phyloP scores from a whole-genome alignment of 495 filamentous ascomycete genomes.

The Pyrenula aspistea region DNA sequence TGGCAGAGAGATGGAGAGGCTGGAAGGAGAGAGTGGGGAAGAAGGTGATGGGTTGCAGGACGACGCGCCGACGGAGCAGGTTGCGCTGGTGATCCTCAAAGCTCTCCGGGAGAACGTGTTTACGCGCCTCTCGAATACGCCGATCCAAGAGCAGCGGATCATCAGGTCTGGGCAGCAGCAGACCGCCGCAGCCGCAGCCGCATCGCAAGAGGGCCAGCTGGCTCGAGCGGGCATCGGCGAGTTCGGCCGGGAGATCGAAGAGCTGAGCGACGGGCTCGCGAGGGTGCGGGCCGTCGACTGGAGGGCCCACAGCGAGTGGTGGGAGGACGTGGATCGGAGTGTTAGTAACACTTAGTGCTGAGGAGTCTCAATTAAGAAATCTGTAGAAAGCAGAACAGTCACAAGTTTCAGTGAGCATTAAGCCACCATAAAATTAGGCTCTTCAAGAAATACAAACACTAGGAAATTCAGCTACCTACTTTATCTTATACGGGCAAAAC shows the following conservation, averaged over 20 bases:
- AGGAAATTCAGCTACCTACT: too few relatives aligned
- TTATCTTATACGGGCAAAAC: too few relatives aligned
- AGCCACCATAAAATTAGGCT: too few relatives aligned
- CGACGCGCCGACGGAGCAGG: conserved; percentile 55
- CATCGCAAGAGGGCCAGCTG: too few relatives aligned
- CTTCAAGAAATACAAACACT: too few relatives aligned
- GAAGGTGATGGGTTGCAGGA: neutral
- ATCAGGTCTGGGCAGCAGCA: conserved; percentile 66
- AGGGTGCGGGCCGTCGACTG: conserved; percentile 70
- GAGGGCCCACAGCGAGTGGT: conserved; percentile 65
- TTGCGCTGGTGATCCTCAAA: conserved; percentile 67
- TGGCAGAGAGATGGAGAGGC: neutral
- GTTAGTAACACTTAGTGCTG: too few relatives aligned
- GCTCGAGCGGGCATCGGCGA: conserved; percentile 73
- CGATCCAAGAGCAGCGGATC: conserved; percentile 69
- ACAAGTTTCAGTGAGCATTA: too few relatives aligned
- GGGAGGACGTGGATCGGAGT: conserved; percentile 52
- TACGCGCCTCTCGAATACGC: conserved; percentile 63
- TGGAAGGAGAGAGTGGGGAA: neutral
- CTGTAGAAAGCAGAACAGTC: too few relatives aligned
- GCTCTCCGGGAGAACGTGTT: conserved; percentile 65
- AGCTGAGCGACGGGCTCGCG: conserved; percentile 66
- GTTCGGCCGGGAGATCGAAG: conserved; percentile 75
- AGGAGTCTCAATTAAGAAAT: too few relatives aligned
- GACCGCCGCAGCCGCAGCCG: neutral